Evolutionary conservation across 768 basidiomycete species (phyloP).

Genomic region (Termitomyces sp.): DNA sequence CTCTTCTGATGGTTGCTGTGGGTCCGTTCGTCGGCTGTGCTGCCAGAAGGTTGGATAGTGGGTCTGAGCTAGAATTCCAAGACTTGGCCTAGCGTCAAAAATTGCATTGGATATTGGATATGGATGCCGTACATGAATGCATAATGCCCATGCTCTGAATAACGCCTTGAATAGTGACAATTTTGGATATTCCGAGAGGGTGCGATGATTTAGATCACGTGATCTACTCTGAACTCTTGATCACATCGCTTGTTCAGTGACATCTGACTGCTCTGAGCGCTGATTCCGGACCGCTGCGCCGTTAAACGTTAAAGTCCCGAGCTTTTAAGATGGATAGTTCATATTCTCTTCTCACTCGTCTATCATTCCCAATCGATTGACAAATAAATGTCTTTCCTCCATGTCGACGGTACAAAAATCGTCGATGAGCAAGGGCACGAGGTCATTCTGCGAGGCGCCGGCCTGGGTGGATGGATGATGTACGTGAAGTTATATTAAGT

Average conservation of each 20-base stretch:
- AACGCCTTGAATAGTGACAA: too few relatives aligned
- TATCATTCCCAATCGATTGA: neutral
- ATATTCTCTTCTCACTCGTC: neutral
- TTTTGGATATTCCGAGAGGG: too few relatives aligned
- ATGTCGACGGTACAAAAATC: conserved; percentile 53
- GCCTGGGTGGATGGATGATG: conserved; percentile 82
- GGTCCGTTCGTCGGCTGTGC: neutral
- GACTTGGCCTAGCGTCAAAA: too few relatives aligned
- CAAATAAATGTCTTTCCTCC: conserved; percentile 42
- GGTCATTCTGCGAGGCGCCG: conserved; percentile 63
- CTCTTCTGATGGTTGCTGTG: neutral
- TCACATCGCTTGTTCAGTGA: neutral
- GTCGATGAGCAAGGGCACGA: conserved; percentile 51
- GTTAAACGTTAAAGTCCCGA: neutral
- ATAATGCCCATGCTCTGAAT: too few relatives aligned
- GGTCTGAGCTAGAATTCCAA: neutral
- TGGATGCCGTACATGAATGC: too few relatives aligned
- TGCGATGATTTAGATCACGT: too few relatives aligned
- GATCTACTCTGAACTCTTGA: neutral
- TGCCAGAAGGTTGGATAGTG: too few relatives aligned
- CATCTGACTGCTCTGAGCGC: neutral
- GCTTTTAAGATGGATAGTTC: neutral
- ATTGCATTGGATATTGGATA: too few relatives aligned
- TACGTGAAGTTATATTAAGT: conserved; percentile 18
- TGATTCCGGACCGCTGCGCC: neutral